Base-by-base conservation (phyloP, 306 rosid genomes). In the Notholithocarpus densiflorus region DNA sequence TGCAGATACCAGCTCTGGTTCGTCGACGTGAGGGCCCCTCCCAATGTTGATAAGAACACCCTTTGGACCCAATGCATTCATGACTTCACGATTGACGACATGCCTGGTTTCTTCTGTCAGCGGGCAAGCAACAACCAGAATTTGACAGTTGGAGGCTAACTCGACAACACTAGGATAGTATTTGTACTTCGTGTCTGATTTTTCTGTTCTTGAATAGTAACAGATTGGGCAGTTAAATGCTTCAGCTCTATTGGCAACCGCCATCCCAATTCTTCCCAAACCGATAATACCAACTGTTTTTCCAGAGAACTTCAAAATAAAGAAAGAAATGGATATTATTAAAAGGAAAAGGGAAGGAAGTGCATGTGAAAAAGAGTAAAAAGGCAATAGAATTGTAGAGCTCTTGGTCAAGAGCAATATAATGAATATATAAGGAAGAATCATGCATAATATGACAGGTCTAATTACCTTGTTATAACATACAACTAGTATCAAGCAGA, bases 11-110 rank as follows among this genome's bases (percentile, higher is more conserved):
- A 92, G 75, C 87, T 91, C 93, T 1, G 79, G 72, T 75, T 92
- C 97, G 26, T 92, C 97, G 12, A 94, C 93, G 15, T 89, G 98
- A 61, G 89, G 83, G n/a, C 97, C 97, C 60, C 97, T 88, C n/a
- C 95, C 97, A 0, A 94, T 81, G 84, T 91, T 94, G 70, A 94
- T 89, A 43, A 94, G 89, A 52, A 68, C 86, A 24, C 98, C 95
- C 79, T 87, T 88, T 1, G 93, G 90, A 64, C 98, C 98, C 19
- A 92, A 84, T 1, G 97, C 97, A 20, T 92, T 53, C 2, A 94
- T 73, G 76, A 94, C 95, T 80, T 89, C 87, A 1, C 91, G 86
- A 59, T 94, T 91, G 81, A 91, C 40, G 18, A 94, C 87, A 86
- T 87, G 89, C 37, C 43, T 84, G 3, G 97, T 94, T 59, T 91